Evolutionary conservation across 2,329 filamentous ascomycete genomes (phyloP), one percentile per base, ranked within the genome.

Genomic region (Curvularia hawaiiensis): DNA sequence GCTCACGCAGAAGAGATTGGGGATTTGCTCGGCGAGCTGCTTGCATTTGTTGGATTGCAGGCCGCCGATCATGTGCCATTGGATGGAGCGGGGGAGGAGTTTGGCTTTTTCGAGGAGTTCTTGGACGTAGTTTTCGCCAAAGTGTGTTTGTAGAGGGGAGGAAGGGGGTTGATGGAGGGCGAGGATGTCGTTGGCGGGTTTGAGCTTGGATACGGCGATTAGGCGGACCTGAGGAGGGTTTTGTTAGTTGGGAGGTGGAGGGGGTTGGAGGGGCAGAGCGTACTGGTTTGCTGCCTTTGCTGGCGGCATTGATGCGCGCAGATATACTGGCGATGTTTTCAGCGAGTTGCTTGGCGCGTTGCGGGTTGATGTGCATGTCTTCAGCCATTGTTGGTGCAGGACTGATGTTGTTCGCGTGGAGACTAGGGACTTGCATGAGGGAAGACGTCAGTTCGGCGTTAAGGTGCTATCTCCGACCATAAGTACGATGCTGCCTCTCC

Each of bases 11-110:
- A 89, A 96, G 44, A 99, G 85, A 69, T 96, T 97, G 28, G 90
- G 89, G 62, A 98, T 90, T 69, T 90, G 88, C 69, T 87, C 82
- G 3, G 93, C 91, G 10, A 99, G 84, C 43, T 86, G 85, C 69
- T 92, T 92, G 83, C 92, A 97, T 80, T 98, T 97, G 67, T 93
- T 96, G 14, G 90, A 93, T 78, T 99, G 95, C 39, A 99, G 79
- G 0, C 90, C 92, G 39, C 95, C 95, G 74, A 98, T 99, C 77
- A 98, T 97, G 78, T 99, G 95, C 95, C 95, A 99, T 68, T 84
- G 84, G 64, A 99, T 90, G 33, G 83, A 84, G 44, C 79, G 79
- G 0, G 95, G 94, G 11, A 99, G 84, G 20, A 97, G 75, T 35
- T 85, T 84, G 1, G 92, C 89, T 78, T 99, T 99, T 75, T 96